Base-by-base conservation (phyloP, 2,329 filamentous ascomycete genomes). In the Botrytis fragariae region DNA sequence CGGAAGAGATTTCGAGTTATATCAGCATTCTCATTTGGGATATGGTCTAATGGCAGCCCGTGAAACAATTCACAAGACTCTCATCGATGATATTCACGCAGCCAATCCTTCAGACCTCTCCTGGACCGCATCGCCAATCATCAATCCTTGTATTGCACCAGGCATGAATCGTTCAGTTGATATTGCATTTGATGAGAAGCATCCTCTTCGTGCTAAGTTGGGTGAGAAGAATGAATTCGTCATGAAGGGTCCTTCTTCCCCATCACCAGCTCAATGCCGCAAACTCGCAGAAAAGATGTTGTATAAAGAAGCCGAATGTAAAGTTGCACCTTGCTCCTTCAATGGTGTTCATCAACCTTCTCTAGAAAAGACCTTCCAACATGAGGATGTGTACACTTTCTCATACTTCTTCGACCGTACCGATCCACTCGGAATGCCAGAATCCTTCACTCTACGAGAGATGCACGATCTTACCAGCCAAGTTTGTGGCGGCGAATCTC, bases 351-450 rank as follows among this genome's bases (percentile, higher is more conserved):
- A 99, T 84, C 96, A 99, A 83, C 96, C 96, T 16, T 91, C 92
- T 35, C 87, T 99, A 65, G 91, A 90, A 78, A 97, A 97, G 87
- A 99, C 96, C 0, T 99, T 99, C 80, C 86, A 93, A 39, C 88
- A 88, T 76, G 95, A 98, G 83, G 95, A 98, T 79, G 90, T 98
- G 57, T 99, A 95, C 84, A 94, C 98, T 78, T 95, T 99, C 84
- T 97, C 93, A 44, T 99, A 97, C 88, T 99, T 99, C 85, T 98
- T 92, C 84, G 96, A 99, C 86, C 95, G 97, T 79, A 97, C 93
- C 37, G 89, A 93, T 82, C 93, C 94, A 7, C 89, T 99, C 18
- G 97, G 97, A 77, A 98, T 99, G 94, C 96, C 97, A n/a, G 94
- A 97, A 77, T 95, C 93, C 9, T 99, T 98, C 84, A 98, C 95